Evolutionary conservation across 1,284 basidiomycete species (phyloP), one percentile per base, ranked within the genome.

Genomic region (Ganoderma lucidum): DNA sequence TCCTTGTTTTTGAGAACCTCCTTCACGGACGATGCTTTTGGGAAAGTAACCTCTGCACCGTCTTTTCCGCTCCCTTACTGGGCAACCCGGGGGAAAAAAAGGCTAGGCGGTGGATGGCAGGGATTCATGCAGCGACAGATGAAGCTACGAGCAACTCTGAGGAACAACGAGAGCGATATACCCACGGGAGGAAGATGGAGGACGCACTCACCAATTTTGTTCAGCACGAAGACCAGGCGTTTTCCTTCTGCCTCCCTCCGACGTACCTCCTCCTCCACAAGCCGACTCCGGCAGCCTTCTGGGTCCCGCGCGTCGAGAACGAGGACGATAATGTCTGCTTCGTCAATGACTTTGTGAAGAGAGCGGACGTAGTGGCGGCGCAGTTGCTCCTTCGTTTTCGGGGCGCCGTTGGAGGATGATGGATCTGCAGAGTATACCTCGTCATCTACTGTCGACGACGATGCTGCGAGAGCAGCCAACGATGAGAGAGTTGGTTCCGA

Each of bases 271-370:
- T 97, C 94, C 79, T 98, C 96, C 4, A 98, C 94, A 61, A 96
- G 86, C 64, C 91, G 84, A 81, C 93, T 96, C 71, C 96, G 82
- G 62, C 94, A 96, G 0, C 96, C 96, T 72, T 97, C 92, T 1
- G 96, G 96, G 83, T 98, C 96, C 60, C 96, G 85, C 1, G 96
- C 96, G 80, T 98, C 96, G 8, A 98, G 84, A 0, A 96, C 93
- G 48, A 93, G 85, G 39, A 99, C 88, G 65, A 99, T 83, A 39
- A 99, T 95, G 79, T 99, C 97, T 69, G 93, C 92, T 75, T 96
- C 88, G 74, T 98, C 96, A 68, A 99, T 92, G 60, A 99, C 97
- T 82, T 96, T 97, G 80, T 96, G 90, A 44, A 99, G 83, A 17
- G 87, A 87, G 67, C 90, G 91, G 71, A 93, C 85, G 81, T 89